Base-by-base conservation (phyloP, 2,329 filamentous ascomycete species). In the Sarocladium kiliense region DNA sequence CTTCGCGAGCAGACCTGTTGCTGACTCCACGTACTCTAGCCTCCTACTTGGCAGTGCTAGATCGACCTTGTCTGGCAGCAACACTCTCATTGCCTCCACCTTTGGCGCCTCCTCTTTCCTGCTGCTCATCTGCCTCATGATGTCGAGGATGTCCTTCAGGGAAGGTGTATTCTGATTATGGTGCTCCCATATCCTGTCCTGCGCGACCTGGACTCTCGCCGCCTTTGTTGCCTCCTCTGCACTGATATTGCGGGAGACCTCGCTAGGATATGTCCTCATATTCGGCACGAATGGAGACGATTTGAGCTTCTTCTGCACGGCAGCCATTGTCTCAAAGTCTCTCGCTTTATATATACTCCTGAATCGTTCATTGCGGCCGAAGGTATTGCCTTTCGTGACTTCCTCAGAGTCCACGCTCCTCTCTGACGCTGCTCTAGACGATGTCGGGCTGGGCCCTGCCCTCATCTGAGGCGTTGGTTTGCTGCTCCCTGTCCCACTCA, bases 1-100 rank as follows among this genome's bases (percentile, higher is more conserved):
- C 54, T 64, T 68, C 7, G 64, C 59, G 1, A 66, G 59, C 23
- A 72, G 56, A 3, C 70, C 67, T 1, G 69, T 72, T 11, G 60
- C 59, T 18, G 68, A 66, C 54, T 71, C 68, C 54, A 72, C 59
- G 44, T 67, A 71, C 21, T 65, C 63, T 32, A 72, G 58, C 32
- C 64, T 67, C 58, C 65, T 61, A 55, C 65, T 69, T 41, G 64
- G 62, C 30, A 72, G 63, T 19, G 69, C 65, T 54, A 72, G 58
- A n/a, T 67, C 64, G 63, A 62, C 65, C n/a, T 62, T 61, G 41
- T 64, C 60, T 16, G 72, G 70, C 23, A 74, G 58, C 19, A 72
- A 61, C 14, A 74, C 64, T 30, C 68, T 64, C 53, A 73, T 63
- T 12, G 71, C 70, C 19, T 68, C 66, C 64, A 72, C 69, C 44